Evolutionary conservation across 129 eudicot genomes (phyloP), one percentile per base, ranked within the genome.

Genomic region (Oenanthe sinensis): DNA sequence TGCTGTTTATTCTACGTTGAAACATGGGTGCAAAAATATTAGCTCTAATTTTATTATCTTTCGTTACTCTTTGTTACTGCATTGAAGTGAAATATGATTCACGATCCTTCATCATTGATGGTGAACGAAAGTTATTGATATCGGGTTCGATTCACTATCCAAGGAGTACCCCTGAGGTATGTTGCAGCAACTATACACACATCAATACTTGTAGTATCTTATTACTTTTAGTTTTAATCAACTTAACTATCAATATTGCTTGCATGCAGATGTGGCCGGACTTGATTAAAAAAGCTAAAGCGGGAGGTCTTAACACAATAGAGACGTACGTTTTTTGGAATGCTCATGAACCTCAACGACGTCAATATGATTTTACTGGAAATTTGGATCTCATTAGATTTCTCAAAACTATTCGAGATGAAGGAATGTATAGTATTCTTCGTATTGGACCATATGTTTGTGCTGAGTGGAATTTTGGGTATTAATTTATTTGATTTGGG

Each of bases 381-480:
- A 73, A 78, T 58, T 62, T 78, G 24, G 85, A 83, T 71, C 43
- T 83, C 4, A 40, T 83, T 2, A 78, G 82, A 75, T 83, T 83
- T 79, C 26, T 83, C 39, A 74, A 48, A 37, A 58, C 79, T 2
- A 15, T 83, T 6, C 79, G 75, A 14, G 60, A 78, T 9, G 79
- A 73, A 15, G 76, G 82, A 15, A 65, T 83, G 22, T 83, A 73
- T 37, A 79, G 45, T 54, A 74, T 83, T 74, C 65, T 83, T 0
- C 58, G 85, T 1, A 74, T 83, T 4, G 82, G 85, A 1, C 85
- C 85, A 5, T 83, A 82, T 42, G 73, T 82, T 13, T 77, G 72
- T 69, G 81, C 84, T 4, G 80, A 81, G 76, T 81, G 80, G 84
- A 78, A 71, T 36, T 82, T 42, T n/a, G 85, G 85, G 82, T 82